Evolutionary conservation across 306 rosid species (phyloP), one percentile per base, ranked within the genome.

Genomic region (Trifolium dubium): DNA sequence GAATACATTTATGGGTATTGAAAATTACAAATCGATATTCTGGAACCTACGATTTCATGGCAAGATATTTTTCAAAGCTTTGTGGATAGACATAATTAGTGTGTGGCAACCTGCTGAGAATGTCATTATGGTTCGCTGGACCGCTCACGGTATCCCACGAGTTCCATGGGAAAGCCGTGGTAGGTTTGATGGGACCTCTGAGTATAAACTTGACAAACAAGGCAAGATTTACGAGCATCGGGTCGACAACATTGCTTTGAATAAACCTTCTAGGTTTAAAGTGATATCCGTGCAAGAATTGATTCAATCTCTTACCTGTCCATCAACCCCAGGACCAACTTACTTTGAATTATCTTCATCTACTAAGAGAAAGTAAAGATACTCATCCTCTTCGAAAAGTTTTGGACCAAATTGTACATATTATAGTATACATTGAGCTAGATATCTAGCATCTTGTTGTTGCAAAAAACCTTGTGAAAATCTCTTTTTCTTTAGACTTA

Each of bases 161-260:
- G 87, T 88, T 72, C 96, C 88, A 72, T 93, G 96, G 97, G 97
- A 90, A 85, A 89, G 96, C 64, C 82, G 76, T 17, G 88, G 96
- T 69, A 90, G 96, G 73, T 93, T 93, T 77, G 97, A 90, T 77
- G 97, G 96, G 70, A 93, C 92, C 49, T 93, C 97, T 0, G 88
- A 71, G 67, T 93, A 93, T 84, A 93, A 93, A 75, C 89, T 93
- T 23, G 98, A 93, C 85, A 93, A 82, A 79, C 73, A 90, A 79
- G 98, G 98, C 56, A 93, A 93, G 83, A 89, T 93, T 40, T 90
- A 50, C 4, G 92, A 90, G 88, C 98, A 93, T 60, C 83, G 88
- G 11, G 86, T 90, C 32, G 92, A 93, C 76, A 93, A 89, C 74
- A 76, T 88, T 40, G 92, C 85, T 79, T 68, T 68, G 64, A 89